Base-by-base conservation (phyloP, 2,329 filamentous ascomycete species). In the Phaeosphaeriaceae sp. region DNA sequence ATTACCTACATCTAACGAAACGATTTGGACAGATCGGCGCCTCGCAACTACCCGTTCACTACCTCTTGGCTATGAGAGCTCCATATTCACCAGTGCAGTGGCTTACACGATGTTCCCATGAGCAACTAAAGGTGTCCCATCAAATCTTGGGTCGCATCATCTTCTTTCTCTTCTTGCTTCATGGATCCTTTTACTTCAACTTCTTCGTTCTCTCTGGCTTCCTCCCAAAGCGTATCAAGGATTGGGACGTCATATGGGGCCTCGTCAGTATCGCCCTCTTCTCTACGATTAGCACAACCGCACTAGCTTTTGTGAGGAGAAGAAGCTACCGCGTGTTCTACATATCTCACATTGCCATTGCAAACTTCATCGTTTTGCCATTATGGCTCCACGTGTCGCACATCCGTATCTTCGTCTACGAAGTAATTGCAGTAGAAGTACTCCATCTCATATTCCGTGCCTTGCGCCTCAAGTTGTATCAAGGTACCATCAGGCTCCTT, bases 1-100 rank as follows among this genome's bases (percentile, higher is more conserved):
- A 87, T 66, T 87, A 86, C 48, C 74, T 86, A 23, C 84, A 87
- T 65, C 71, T 87, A 18, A 86, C 84, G 18, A 86, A 85, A 70
- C 79, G 83, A 4, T 77, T 87, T 44, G 84, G 81, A 15, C 82
- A 83, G 38, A 76, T 86, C 41, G 82, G 76, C 17, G 76, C 83
- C 5, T 85, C 83, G 7, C 84, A 87, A 58, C 65, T 74, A 1
- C 84, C 84, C 1, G 65, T 86, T 2, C 83, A 86, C 46, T 83
- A 85, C 48, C 74, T 86, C 6, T 77, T 87, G 50, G 72, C 80
- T 13, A 73, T 81, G 47, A 78, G 79, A 44, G 76, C 79, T 6
- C 72, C 77, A 4, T 83, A 79, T 43, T 79, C 76, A 3, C 77
- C 81, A 1, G 61, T 85, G 12, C 79, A 81, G 39, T 67, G 77